These are phyloP conservation scores for Solanum bukasovii DNA, from an alignment of 257 asterid genomes.

Conservation along the genomic window DNA sequence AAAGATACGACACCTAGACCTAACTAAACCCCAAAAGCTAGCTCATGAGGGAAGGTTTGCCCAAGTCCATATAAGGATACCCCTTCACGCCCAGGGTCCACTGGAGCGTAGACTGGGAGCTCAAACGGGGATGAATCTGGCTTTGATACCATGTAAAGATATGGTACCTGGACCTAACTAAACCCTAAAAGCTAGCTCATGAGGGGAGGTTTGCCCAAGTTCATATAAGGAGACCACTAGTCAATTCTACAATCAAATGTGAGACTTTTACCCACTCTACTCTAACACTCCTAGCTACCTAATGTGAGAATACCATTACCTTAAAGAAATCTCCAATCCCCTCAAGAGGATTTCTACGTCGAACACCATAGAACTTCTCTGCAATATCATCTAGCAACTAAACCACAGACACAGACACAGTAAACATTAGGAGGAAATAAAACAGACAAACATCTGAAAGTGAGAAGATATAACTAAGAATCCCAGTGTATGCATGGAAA, in stretches of 20 bases:
- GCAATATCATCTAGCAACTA: slow-evolving; percentile 85
- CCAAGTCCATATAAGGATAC: background rate
- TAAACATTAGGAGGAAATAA: background rate
- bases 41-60: background rate
- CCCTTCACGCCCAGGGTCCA: too few relatives aligned
- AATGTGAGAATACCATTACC: background rate
- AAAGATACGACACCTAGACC: too few relatives aligned
- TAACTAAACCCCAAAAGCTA: too few relatives aligned
- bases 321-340: slow-evolving; percentile 77
- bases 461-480: background rate
- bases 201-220: too few relatives aligned
- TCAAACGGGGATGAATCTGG: too few relatives aligned
- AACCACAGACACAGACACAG: slow-evolving; percentile 8
- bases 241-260: background rate
- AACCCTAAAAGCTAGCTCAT: too few relatives aligned
- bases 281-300: background rate
- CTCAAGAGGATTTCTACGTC: slow-evolving; percentile 61
- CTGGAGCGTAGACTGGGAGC: too few relatives aligned
- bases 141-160: too few relatives aligned
- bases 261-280: background rate
- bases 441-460: background rate
- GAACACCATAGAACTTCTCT: slow-evolving; percentile 74
- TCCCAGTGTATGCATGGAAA: background rate
- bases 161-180: too few relatives aligned
- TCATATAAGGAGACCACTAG: background rate